A percentile compares a stretch with the other conserved stretches of the same genome.
These are phyloP conservation scores for Blepharisma japonicum DNA, from an alignment of 73 alveolate genomes.

Conservation along the genomic window DNA sequence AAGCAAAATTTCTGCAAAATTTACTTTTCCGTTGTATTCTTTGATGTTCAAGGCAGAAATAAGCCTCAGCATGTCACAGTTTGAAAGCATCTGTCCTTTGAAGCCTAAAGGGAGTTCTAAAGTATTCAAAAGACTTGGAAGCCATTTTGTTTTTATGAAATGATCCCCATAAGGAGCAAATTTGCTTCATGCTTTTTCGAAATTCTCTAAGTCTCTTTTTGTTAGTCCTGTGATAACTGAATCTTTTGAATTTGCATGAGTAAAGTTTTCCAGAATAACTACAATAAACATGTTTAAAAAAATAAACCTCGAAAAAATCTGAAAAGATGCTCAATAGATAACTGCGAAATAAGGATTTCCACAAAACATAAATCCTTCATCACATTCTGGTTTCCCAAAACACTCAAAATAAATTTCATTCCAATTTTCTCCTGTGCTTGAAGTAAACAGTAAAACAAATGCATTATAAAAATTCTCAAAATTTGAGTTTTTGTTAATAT, in stretches of 20 bases:
- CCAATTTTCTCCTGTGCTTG: slow-evolving; percentile 91
- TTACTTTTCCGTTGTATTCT: neutral
- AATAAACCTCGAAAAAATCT: slow-evolving; percentile 2
- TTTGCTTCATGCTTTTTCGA: neutral
- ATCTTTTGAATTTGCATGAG: neutral
- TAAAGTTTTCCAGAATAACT: slow-evolving; percentile 37
- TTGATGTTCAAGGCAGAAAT: neutral
- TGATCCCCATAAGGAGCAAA: slow-evolving; percentile 15
- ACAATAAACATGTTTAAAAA: slow-evolving; percentile 40
- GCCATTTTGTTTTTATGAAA: neutral
- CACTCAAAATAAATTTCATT: slow-evolving; percentile 80
- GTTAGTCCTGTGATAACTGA: too few relatives aligned
- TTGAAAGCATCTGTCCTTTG: slow-evolving; percentile 3
- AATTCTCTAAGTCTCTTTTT: neutral
- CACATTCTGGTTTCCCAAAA: slow-evolving; percentile 21
- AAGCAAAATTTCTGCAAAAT: slow-evolving; percentile 12
- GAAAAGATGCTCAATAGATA: slow-evolving; percentile 22
- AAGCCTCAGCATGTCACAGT: slow-evolving; percentile 3
- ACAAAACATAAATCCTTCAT: neutral
- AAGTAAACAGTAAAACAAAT: slow-evolving; percentile 54
- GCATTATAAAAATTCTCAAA: slow-evolving; percentile 63
- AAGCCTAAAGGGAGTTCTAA: slow-evolving; percentile 10
- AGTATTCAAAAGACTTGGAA: neutral
- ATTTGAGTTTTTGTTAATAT: slow-evolving; percentile 51
- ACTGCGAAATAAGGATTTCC: neutral